These are phyloP conservation scores for Apophysomyces ossiformis DNA, from an alignment of 371 early-diverging fungal genomes.

Conservation along the genomic window DNA sequence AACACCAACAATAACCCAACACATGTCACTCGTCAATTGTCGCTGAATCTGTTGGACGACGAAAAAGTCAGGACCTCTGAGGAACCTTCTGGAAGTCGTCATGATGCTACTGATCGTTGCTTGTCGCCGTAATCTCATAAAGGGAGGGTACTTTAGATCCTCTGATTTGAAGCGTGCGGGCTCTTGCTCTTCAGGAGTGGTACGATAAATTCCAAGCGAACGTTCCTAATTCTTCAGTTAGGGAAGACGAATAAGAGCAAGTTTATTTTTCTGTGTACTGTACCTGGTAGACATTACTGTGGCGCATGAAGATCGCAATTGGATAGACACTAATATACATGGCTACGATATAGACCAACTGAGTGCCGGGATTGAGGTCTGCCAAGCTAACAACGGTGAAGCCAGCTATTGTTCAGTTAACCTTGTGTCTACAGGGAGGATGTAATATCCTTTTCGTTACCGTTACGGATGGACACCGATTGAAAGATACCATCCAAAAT, in stretches of 20 bases:
- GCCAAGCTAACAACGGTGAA: constrained; percentile 46
- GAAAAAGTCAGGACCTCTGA: constrained; percentile 51
- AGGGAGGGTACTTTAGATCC: constrained; percentile 26
- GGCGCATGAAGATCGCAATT: constrained; percentile 56
- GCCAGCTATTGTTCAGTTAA: constrained; percentile 32
- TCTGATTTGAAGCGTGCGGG: constrained; percentile 23
- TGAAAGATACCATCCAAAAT: constrained; percentile 54
- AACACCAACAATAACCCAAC: constrained; percentile 48
- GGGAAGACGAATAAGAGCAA: neutral
- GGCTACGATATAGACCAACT: constrained; percentile 51
- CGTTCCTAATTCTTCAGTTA: constrained; percentile 37
- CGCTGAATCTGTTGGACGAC: constrained; percentile 52
- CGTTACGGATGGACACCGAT: constrained; percentile 52
- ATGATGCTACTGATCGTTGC: constrained; percentile 44
- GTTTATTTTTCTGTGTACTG: neutral
- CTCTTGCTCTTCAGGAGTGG: constrained; percentile 27
- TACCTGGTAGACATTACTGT: constrained; percentile 58
- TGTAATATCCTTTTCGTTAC: constrained; percentile 18
- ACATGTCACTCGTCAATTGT: constrained; percentile 52
- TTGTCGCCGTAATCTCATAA: constrained; percentile 36
- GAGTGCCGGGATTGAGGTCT: constrained; percentile 51
- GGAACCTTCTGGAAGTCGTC: constrained; percentile 34
- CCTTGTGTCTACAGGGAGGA: too few species aligned
- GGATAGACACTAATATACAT: constrained; percentile 62
- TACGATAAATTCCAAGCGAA: constrained; percentile 49